These are phyloP conservation scores for Lichtheimia ramosa DNA, from an alignment of 371 early-diverging fungal species.

Conservation along the genomic window DNA sequence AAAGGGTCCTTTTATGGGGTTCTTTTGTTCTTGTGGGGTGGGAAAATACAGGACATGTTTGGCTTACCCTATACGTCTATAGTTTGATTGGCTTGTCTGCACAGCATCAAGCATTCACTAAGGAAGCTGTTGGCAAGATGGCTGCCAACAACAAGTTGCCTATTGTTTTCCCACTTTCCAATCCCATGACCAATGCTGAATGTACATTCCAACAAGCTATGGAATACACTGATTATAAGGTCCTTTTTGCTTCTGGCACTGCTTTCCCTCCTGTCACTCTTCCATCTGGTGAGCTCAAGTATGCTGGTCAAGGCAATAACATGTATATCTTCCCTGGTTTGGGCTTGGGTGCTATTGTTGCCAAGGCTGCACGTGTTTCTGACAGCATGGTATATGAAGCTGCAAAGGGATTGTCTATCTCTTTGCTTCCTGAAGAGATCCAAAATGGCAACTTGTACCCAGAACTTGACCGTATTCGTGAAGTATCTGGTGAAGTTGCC, in stretches of 20 bases:
- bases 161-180: constrained; percentile 91
- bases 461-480: constrained; percentile 77
- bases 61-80: background rate
- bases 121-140: constrained; percentile 66
- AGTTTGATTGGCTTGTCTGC: constrained; percentile 82
- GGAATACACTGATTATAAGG: constrained; percentile 72
- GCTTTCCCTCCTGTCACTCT: constrained; percentile 81
- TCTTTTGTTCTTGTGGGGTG: no score
- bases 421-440: constrained; percentile 69
- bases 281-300: constrained; percentile 31
- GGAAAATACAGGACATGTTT: no score
- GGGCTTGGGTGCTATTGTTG: constrained; percentile 79
- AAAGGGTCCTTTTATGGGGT: no score
- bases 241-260: constrained; percentile 91
- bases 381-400: constrained; percentile 80
- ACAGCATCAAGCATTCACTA: constrained; percentile 69
- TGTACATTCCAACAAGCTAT: constrained; percentile 90
- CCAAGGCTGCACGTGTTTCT: constrained; percentile 67
- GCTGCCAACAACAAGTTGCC: constrained; percentile 75
- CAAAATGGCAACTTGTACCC: constrained; percentile 76
- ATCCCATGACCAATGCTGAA: constrained; percentile 85
- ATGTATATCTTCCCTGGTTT: constrained; percentile 76
- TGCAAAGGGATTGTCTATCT: constrained; percentile 76
- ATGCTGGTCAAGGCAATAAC: constrained; percentile 18
- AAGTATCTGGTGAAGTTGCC: constrained; percentile 77